Evolutionary conservation across 495 filamentous ascomycete species (phyloP).

Genomic region (Tetracladium setigerum): DNA sequence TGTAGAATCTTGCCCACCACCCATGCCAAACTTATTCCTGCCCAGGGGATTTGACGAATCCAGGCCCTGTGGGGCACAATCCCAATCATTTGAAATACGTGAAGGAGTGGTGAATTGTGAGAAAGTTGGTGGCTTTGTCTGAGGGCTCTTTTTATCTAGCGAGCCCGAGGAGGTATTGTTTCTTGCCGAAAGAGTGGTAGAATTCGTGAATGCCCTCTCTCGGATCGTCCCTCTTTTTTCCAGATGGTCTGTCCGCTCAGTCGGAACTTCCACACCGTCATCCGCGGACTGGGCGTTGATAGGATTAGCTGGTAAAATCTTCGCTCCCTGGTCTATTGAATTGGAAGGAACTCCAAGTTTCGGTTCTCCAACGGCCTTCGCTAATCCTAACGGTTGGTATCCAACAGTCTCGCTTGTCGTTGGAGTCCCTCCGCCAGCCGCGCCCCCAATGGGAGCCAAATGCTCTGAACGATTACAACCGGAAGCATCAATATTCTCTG

Average conservation of each 20-base stretch:
- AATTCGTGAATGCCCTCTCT: too few relatives aligned
- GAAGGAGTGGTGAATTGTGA: neutral
- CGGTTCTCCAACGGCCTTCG: conserved; percentile 6
- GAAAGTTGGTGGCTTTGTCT: neutral
- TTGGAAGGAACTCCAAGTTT: too few relatives aligned
- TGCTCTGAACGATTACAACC: conserved; percentile 42
- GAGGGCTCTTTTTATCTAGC: too few relatives aligned
- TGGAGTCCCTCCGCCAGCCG: conserved; percentile 6
- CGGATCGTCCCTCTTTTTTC: too few relatives aligned
- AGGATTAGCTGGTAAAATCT: conserved; percentile 11
- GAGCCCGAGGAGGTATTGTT: too few relatives aligned
- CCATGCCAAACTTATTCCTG: conserved; percentile 56
- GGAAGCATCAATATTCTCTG: conserved; percentile 65
- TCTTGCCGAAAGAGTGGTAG: too few relatives aligned
- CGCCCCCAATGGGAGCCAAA: conserved; percentile 7
- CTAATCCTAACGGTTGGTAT: conserved; percentile 5
- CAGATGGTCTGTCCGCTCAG: too few relatives aligned
- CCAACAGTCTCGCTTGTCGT: conserved; percentile 13
- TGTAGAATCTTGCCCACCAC: conserved; percentile 79
- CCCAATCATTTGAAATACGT: conserved; percentile 24
- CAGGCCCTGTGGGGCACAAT: conserved; percentile 49
- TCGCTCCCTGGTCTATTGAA: neutral
- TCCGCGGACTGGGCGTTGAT: neutral
- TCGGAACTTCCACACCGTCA: neutral
- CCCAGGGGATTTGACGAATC: conserved; percentile 32